Base-by-base conservation (phyloP, 2,329 filamentous ascomycete genomes). In the Diaporthe citrichinensis region DNA sequence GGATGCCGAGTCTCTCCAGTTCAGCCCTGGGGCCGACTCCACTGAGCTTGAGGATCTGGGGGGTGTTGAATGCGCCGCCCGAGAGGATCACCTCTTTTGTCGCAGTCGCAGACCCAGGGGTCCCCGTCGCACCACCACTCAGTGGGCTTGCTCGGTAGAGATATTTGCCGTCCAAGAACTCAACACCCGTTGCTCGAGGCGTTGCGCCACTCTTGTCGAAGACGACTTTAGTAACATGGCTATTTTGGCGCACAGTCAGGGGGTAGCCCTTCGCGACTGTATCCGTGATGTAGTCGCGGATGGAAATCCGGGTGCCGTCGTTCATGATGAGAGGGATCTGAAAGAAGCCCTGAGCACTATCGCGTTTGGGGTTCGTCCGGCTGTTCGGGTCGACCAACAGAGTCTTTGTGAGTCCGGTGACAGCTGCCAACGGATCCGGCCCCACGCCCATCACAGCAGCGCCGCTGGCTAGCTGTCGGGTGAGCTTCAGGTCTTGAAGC, bases 1-100 rank as follows among this genome's bases (percentile, higher is more conserved):
- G 82, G 74, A 87, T 86, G 12, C 78, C 78, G 49, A 84, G 81
- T 67, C 81, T 79, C n/a, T 83, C 77, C 1, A 90, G 81, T 57
- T 88, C 84, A 1, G 76, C 78, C 1, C 80, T 80, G 0, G 87
- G 87, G 0, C 88, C 88, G 53, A 86, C 73, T 6, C 89, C 88
- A 55, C 86, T 88, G 12, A 89, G 84, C 83, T 89, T 88, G 14
- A 90, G 83, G 9, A 90, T 81, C 76, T 91, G 88, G 0, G 90
- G 89, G 0, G 88, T 86, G 78, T 90, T 88, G 79, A 88, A 89
- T 4, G 85, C 83, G 17, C 90, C 90, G 2, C 86, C 87, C 1
- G 88, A 85, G 3, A 92, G 74, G 75, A 88, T 86, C 76, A 88
- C 83, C 78, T 91, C 90, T 55, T 83, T 83, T 72, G 81, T 84